These are phyloP conservation scores for Mycosphaerella sp. DNA, from an alignment of 2,329 filamentous ascomycete genomes.

Conservation along the genomic window DNA sequence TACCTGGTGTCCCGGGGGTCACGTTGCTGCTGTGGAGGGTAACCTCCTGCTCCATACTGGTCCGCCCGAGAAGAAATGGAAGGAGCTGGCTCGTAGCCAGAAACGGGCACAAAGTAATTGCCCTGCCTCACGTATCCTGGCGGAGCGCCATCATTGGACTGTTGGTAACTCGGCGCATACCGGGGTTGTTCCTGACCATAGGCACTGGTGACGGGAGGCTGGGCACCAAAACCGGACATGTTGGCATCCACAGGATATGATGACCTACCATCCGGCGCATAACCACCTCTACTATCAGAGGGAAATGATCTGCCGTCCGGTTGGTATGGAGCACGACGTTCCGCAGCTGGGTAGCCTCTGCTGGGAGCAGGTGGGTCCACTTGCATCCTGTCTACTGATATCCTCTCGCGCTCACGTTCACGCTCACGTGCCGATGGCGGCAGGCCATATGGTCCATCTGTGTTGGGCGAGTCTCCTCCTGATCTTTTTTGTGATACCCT, in stretches of 20 bases:
- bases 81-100: constrained; percentile 24
- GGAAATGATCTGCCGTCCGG: constrained; percentile 24
- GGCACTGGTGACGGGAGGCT: constrained; percentile 23
- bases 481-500: constrained; percentile 38
- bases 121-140: constrained; percentile 33
- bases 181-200: constrained; percentile 28
- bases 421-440: constrained; percentile 14
- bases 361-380: constrained; percentile 26
- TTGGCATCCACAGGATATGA: constrained; percentile 24
- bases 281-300: constrained; percentile 21
- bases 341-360: constrained; percentile 21
- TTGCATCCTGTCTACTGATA: constrained; percentile 28
- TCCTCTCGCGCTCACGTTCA: constrained; percentile 18
- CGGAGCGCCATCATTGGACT: constrained; percentile 27
- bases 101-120: constrained; percentile 32
- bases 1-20: constrained; percentile 28
- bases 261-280: constrained; percentile 23
- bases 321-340: constrained; percentile 21
- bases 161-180: constrained; percentile 26
- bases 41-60: constrained; percentile 20
- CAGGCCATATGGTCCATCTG: constrained; percentile 29
- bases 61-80: constrained; percentile 26
- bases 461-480: constrained; percentile 34
- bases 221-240: constrained; percentile 24
- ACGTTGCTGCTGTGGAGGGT: constrained; percentile 21